Base-by-base conservation (phyloP, 345 rosid species). In the Salix brachista region DNA sequence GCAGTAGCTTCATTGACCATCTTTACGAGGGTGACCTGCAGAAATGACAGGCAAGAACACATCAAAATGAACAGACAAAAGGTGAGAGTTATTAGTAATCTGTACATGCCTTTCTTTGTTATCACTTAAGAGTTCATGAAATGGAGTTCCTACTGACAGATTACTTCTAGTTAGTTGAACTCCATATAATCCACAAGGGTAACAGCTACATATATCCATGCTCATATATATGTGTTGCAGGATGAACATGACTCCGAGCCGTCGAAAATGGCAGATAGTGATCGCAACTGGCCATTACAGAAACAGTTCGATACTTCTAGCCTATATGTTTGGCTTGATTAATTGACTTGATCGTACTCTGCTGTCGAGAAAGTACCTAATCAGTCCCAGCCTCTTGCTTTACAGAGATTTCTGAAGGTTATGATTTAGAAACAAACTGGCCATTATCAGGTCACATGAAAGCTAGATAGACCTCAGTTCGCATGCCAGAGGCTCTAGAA, bases 1-100 rank as follows among this genome's bases (percentile, higher is more conserved):
- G 91, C 91, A 12, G 90, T 90, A 62, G 93, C 96, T 83, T 88
- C 92, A 5, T 91, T 91, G 77, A 91, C 83, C 92, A 86, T 81
- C 77, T 81, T 88, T 82, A 90, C 91, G 39, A 91, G 85, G 56
- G 84, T 84, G 69, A 88, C 89, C 96, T 90, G 89, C 80, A 65
- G 44, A 75, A 44, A 9, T 16, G 37, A 76, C 6, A 32, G 36
- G 46, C 6, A 18, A 34, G n/a, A 66, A 50, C 21, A 66, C 41
- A 19, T 52, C 58, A 52, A 19, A 52, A 9, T 21, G 26, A 56
- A 0, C 25, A 56, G 61, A 56, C 25, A 8, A 23, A 8, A 23
- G n/a, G 25, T 23, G 25, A 1, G 13, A 58, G 6, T 3, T 58
- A 58, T 56, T 56, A 56, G 62, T 56, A n/a, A 56, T 56, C 62